Percentiles rank a stretch among this genome's conserved stretches.
Conservation (phyloP, 257 asterid genomes). For the Solanum phureja region DNA sequence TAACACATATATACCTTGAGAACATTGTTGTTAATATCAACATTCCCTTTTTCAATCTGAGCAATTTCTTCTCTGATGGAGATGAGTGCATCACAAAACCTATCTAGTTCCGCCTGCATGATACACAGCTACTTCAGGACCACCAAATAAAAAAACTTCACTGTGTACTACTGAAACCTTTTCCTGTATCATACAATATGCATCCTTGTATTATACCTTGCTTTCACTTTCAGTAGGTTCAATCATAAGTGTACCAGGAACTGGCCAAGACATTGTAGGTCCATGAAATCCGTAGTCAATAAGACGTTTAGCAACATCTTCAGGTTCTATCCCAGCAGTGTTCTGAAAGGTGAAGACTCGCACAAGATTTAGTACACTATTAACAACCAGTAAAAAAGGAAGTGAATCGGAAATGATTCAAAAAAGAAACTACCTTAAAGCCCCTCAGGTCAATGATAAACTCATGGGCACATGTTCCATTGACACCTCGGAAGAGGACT, state of each 20-base stretch:
- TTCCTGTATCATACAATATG: neutral
- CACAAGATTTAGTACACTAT: neutral
- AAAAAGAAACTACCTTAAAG: slow-evolving; percentile 48
- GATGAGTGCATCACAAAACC: slow-evolving; percentile 89
- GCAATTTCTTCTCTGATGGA: slow-evolving; percentile 89
- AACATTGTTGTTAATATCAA: slow-evolving; percentile 72
- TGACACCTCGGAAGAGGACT: slow-evolving; percentile 92
- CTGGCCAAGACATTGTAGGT: slow-evolving; percentile 99
- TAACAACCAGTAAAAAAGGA: neutral
- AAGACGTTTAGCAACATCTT: slow-evolving; percentile 96
- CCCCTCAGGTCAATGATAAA: slow-evolving; percentile 90
- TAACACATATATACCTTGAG: slow-evolving; percentile 53
- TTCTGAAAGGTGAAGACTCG: slow-evolving; percentile 23
- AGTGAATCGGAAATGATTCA: neutral
- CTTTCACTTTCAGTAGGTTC: slow-evolving; percentile 99
- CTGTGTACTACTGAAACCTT: neutral
- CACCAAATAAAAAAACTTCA: neutral
- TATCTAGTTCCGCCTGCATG: slow-evolving; percentile 85
- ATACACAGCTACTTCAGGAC: neutral
- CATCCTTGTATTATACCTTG: slow-evolving; percentile 50
- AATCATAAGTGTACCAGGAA: slow-evolving; percentile 96
- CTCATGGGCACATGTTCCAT: slow-evolving; percentile 91
- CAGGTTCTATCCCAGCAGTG: slow-evolving; percentile 97
- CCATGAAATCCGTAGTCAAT: slow-evolving; percentile 97
- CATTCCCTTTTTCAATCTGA: slow-evolving; percentile 77